phyloP scores from a whole-genome alignment of 495 filamentous ascomycete genomes.

The Collariella sp. region DNA sequence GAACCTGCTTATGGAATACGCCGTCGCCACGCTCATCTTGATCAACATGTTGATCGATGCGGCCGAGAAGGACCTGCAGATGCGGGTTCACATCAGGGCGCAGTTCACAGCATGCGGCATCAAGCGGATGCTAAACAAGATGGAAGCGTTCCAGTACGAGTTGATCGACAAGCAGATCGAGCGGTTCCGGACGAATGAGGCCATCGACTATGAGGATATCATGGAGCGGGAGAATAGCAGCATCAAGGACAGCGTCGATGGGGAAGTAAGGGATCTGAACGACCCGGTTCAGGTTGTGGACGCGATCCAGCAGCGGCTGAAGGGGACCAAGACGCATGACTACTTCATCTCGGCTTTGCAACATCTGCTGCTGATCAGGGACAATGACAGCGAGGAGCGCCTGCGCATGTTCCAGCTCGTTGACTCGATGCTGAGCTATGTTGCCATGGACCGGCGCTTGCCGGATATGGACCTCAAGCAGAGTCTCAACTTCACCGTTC shows the following conservation, averaged over 20 bases:
- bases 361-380: constrained; percentile 86
- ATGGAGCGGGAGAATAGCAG: constrained; percentile 84
- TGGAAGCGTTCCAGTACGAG: constrained; percentile 98
- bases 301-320: constrained; percentile 79
- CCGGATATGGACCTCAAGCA: constrained; percentile 97
- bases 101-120: constrained; percentile 96
- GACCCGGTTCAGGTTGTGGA: constrained; percentile 90
- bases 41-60: constrained; percentile 97
- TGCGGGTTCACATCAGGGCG: constrained; percentile 87
- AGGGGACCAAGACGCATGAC: constrained; percentile 77
- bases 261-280: constrained; percentile 86
- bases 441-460: constrained; percentile 92
- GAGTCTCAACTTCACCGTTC: constrained; percentile 93
- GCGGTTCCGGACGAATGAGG: constrained; percentile 84
- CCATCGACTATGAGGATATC: constrained; percentile 96
- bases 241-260: constrained; percentile 83
- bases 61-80: constrained; percentile 75
- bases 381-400: constrained; percentile 87
- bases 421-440: constrained; percentile 95
- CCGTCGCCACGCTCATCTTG: constrained; percentile 85
- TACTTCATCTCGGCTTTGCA: constrained; percentile 95
- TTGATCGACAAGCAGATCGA: constrained; percentile 98
- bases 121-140: constrained; percentile 88
- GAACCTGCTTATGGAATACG: constrained; percentile 98
- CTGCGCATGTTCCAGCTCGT: constrained; percentile 96